Conservation (phyloP, 768 basidiomycete species). For the Multifurca ochricompacta region DNA sequence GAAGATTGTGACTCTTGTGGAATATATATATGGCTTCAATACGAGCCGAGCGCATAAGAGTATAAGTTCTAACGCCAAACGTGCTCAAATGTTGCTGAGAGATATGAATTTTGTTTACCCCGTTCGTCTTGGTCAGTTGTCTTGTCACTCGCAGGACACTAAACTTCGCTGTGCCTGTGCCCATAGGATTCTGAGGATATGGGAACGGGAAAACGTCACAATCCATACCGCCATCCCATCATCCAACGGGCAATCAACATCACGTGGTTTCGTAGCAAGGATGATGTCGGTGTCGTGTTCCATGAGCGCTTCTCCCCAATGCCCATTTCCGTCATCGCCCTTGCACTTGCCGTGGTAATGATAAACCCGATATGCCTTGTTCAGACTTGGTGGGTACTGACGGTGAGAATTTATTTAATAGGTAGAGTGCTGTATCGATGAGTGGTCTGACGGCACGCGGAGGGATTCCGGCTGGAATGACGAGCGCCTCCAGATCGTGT, state of each 20-base stretch:
- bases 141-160: neutral
- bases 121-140: neutral
- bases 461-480: neutral
- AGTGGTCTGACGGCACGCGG: neutral
- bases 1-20: neutral
- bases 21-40: neutral
- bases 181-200: no score
- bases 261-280: conserved; percentile 1
- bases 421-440: neutral
- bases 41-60: neutral
- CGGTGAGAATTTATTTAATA: neutral
- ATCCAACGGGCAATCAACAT: conserved; percentile 1
- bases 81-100: neutral
- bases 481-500: neutral
- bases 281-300: neutral
- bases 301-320: neutral
- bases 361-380: neutral
- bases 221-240: conserved; percentile 2
- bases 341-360: neutral
- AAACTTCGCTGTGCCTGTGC: no score
- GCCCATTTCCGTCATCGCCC: neutral
- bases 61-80: neutral
- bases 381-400: neutral
- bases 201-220: neutral
- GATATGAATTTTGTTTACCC: conserved; percentile 8